Evolutionary conservation across 2,329 filamentous ascomycete species (phyloP), one percentile per base, ranked within the genome.

Genomic region (Diaporthe sp.): DNA sequence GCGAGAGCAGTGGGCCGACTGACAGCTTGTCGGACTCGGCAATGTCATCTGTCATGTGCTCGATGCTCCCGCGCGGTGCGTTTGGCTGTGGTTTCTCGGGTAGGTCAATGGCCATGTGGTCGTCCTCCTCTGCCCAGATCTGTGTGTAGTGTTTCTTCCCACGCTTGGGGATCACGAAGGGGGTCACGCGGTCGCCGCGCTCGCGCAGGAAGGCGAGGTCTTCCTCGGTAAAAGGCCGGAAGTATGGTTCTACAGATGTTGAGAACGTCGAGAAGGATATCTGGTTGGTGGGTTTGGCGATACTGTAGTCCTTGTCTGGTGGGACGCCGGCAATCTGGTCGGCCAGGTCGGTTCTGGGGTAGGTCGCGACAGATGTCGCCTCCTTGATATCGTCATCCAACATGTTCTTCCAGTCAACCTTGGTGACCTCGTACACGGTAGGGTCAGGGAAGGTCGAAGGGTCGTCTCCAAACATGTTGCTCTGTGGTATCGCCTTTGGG

Each of bases 261-360:
- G 94, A 93, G 83, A 99, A 99, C 2, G 96, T 98, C 73, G 92
- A 93, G 77, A 97, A 97, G 81, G 94, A 96, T 82, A 98, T 97
- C 85, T 99, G 97, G 79, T 96, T 97, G 27, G 93, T 92, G 7
- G 96, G 95, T 82, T 98, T 99, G 44, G 95, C 93, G 81, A 92
- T 97, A 81, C 94, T 98, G 80, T 98, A 98, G 85, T 99, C 97
- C 82, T 94, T 95, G 83, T 98, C 96, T 1, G 97, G 96, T 1
- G 96, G 94, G 51, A 94, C 92, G 63, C 97, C 97, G 15, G 96
- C 94, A 77, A 97, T 97, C 78, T 97, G 87, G 80, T 98, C 93
- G 73, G 92, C 89, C 12, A 99, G 88, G 80, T 98, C 94, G 77
- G 90, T 93, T 70, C 89, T 89, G 0, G 97, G 97, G 81, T 97